Conservation (phyloP, 2,329 filamentous ascomycete species). For the Neonectria neomacrospora region DNA sequence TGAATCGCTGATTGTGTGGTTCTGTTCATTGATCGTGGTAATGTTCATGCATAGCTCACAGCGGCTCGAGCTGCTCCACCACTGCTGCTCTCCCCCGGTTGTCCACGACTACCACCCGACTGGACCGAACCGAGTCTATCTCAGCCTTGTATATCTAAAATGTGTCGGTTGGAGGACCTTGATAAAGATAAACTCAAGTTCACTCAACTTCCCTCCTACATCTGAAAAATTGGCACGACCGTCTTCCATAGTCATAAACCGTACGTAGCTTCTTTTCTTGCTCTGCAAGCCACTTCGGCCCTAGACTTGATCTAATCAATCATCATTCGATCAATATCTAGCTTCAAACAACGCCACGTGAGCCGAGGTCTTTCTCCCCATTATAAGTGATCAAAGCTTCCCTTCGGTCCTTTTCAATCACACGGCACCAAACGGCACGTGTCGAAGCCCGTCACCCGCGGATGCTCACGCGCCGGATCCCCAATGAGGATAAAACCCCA, state of each 20-base stretch:
- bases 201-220: too few species aligned
- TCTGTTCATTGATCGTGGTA: neutral
- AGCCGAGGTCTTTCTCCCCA: neutral
- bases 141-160: conserved; percentile 16
- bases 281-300: too few species aligned
- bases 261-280: too few species aligned
- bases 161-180: neutral
- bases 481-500: neutral
- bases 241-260: too few species aligned
- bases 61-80: neutral
- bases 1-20: too few species aligned
- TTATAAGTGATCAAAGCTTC: neutral
- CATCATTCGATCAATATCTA: conserved; percentile 68
- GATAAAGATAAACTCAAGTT: neutral
- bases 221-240: too few species aligned
- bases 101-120: conserved; percentile 10
- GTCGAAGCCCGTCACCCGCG: conserved; percentile 8
- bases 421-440: conserved; percentile 10
- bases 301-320: conserved; percentile 68
- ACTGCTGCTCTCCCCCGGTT: neutral
- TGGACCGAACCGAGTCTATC: conserved; percentile 16
- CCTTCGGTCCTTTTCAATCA: conserved; percentile 5
- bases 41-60: too few species aligned
- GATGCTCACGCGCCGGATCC: conserved; percentile 9
- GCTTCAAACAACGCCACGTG: conserved; percentile 49